These are phyloP conservation scores for Myotisia sp. DNA, from an alignment of 2,329 filamentous ascomycete genomes.

Conservation along the genomic window DNA sequence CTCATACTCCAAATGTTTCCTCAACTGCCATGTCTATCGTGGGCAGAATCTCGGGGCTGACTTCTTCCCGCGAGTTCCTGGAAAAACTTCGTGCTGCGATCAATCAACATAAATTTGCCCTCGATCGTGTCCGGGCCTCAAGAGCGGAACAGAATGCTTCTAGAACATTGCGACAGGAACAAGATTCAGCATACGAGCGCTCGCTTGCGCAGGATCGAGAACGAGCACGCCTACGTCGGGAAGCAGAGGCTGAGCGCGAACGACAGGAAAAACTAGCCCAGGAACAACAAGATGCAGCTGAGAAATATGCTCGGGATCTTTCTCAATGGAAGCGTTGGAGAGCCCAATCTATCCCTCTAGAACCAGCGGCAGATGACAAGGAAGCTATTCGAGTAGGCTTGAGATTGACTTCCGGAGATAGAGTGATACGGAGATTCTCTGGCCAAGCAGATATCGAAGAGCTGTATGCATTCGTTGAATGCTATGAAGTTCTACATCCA, in stretches of 20 bases:
- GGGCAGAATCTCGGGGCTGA: slow-evolving; percentile 59
- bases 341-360: slow-evolving; percentile 48
- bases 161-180: slow-evolving; percentile 68
- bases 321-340: slow-evolving; percentile 73
- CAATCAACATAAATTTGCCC: slow-evolving; percentile 57
- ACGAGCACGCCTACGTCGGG: slow-evolving; percentile 58
- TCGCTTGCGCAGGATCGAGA: slow-evolving; percentile 80
- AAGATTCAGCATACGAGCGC: slow-evolving; percentile 86
- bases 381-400: slow-evolving; percentile 59
- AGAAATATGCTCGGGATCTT: slow-evolving; percentile 39
- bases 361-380: slow-evolving; percentile 51
- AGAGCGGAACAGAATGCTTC: slow-evolving; percentile 66
- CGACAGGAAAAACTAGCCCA: slow-evolving; percentile 53
- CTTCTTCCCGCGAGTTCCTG: slow-evolving; percentile 55
- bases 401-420: slow-evolving; percentile 50
- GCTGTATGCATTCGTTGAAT: slow-evolving; percentile 92
- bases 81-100: slow-evolving; percentile 61
- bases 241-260: slow-evolving; percentile 53
- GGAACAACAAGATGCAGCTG: slow-evolving; percentile 48
- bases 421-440: slow-evolving; percentile 63
- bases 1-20: slow-evolving; percentile 71
- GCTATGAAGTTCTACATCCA: slow-evolving; percentile 51
- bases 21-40: slow-evolving; percentile 83
- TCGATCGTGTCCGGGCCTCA: slow-evolving; percentile 60
- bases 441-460: slow-evolving; percentile 64